These are phyloP conservation scores for Blumeriella jaapii DNA, from an alignment of 2,329 filamentous ascomycete genomes.

Conservation along the genomic window DNA sequence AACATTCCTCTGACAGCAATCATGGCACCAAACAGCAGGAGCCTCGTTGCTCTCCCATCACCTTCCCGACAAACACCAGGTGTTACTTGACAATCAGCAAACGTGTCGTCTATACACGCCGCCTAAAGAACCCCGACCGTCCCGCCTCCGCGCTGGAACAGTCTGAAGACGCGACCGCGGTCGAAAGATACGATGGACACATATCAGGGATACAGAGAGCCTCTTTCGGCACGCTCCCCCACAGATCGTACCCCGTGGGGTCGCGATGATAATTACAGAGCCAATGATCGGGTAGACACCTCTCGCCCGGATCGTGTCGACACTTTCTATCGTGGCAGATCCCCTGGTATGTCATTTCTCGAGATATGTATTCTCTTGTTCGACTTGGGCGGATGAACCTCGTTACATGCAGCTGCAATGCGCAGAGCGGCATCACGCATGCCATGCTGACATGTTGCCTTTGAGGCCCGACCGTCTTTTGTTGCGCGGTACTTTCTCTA, in stretches of 20 bases:
- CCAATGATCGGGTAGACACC: slow-evolving; percentile 28
- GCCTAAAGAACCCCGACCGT: slow-evolving; percentile 9
- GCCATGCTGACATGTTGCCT: too few relatives aligned
- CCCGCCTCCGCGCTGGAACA: slow-evolving; percentile 6
- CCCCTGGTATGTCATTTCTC: slow-evolving; percentile 48
- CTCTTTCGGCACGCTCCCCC: slow-evolving; percentile 25
- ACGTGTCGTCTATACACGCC: slow-evolving; percentile 10
- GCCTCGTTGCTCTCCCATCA: slow-evolving; percentile 17
- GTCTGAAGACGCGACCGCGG: too few relatives aligned
- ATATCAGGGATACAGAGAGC: slow-evolving; percentile 25
- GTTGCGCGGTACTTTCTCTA: too few relatives aligned
- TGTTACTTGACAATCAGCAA: slow-evolving; percentile 26
- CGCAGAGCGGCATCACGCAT: background rate
- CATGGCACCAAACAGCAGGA: slow-evolving; percentile 29
- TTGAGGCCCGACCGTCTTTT: too few relatives aligned
- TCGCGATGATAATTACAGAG: slow-evolving; percentile 25
- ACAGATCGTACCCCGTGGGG: slow-evolving; percentile 26
- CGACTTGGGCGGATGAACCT: background rate
- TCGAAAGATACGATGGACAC: slow-evolving; percentile 23
- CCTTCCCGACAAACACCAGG: slow-evolving; percentile 22
- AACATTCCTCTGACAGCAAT: slow-evolving; percentile 29
- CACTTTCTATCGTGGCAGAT: slow-evolving; percentile 54
- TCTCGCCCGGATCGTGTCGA: slow-evolving; percentile 33
- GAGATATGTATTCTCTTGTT: slow-evolving; percentile 1
- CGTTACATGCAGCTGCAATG: slow-evolving; percentile 10